Percentiles rank a stretch among this genome's conserved stretches.
These are phyloP conservation scores for Cucurbita moschata DNA, from an alignment of 306 rosid species.

Conservation along the genomic window DNA sequence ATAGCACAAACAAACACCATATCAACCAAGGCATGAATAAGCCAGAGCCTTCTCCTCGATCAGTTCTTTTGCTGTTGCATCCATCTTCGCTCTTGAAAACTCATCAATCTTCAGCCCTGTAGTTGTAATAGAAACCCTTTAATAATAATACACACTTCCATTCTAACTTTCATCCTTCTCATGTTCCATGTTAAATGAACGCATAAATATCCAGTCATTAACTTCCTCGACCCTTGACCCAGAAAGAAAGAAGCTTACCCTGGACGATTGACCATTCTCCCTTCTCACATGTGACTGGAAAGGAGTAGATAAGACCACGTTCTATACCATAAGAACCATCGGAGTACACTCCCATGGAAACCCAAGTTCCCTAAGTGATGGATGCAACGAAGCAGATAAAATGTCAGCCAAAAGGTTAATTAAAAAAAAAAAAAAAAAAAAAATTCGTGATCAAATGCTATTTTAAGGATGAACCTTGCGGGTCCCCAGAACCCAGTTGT, in stretches of 20 bases:
- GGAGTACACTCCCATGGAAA: slow-evolving; percentile 89
- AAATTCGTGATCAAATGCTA: not conserved
- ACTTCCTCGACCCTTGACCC: not conserved
- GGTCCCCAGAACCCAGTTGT: slow-evolving; percentile 56
- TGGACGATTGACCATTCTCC: slow-evolving; percentile 83
- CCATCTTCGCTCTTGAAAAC: slow-evolving; percentile 65
- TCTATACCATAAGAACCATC: slow-evolving; percentile 82
- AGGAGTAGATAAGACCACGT: slow-evolving; percentile 67
- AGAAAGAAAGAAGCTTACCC: slow-evolving; percentile 20
- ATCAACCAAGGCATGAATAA: slow-evolving; percentile 36
- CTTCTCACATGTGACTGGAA: slow-evolving; percentile 80
- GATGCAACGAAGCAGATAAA: slow-evolving; percentile 1
- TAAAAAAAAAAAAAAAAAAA: not conserved
- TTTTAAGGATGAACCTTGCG: slow-evolving; percentile 34
- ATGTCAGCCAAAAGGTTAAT: not conserved
- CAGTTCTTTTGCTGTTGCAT: slow-evolving; percentile 68
- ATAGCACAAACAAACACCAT: not conserved
- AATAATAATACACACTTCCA: not conserved
- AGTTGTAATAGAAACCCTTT: slow-evolving; percentile 8
- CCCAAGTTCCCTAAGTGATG: slow-evolving; percentile 49
- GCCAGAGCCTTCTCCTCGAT: slow-evolving; percentile 64
- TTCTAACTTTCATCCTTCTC: not conserved
- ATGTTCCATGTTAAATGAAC: not conserved
- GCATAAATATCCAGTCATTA: not conserved
- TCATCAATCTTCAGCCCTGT: slow-evolving; percentile 62